Percentiles rank a stretch among this genome's conserved stretches.
Conservation (phyloP, 495 filamentous ascomycete species). For the Xylona heveae region DNA sequence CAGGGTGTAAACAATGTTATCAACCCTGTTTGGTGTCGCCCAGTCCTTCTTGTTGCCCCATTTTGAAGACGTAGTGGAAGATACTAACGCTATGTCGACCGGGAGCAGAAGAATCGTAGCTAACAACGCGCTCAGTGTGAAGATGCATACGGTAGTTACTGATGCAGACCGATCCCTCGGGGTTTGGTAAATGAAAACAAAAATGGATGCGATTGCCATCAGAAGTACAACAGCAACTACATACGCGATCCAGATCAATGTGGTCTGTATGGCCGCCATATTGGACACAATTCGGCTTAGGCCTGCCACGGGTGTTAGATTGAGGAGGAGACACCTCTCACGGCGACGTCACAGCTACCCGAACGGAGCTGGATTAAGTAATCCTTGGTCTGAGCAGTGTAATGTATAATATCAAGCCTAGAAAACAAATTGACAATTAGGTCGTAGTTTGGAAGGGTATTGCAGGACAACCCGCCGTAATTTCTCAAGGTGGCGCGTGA, state of each 20-base stretch:
- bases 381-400: too few relatives aligned
- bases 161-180: conserved; percentile 64
- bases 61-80: conserved; percentile 56
- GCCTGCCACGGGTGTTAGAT: too few relatives aligned
- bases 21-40: conserved; percentile 61
- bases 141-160: conserved; percentile 62
- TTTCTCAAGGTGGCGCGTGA: too few relatives aligned
- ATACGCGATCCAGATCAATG: conserved; percentile 85
- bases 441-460: too few relatives aligned
- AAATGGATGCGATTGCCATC: conserved; percentile 50
- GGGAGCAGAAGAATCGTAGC: conserved; percentile 84
- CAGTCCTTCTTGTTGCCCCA: conserved; percentile 80
- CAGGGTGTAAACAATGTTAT: conserved; percentile 54
- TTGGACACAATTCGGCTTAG: conserved; percentile 1
- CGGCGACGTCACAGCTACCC: too few relatives aligned
- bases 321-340: too few relatives aligned
- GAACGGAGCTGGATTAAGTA: too few relatives aligned
- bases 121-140: conserved; percentile 68
- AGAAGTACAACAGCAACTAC: conserved; percentile 54
- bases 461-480: too few relatives aligned
- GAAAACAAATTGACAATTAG: too few relatives aligned
- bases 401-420: too few relatives aligned
- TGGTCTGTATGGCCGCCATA: conserved; percentile 47
- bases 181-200: conserved; percentile 71
- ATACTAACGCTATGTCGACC: conserved; percentile 87